Conservation (phyloP, 495 filamentous ascomycete species). For the Staphylotrichum longicolle region DNA sequence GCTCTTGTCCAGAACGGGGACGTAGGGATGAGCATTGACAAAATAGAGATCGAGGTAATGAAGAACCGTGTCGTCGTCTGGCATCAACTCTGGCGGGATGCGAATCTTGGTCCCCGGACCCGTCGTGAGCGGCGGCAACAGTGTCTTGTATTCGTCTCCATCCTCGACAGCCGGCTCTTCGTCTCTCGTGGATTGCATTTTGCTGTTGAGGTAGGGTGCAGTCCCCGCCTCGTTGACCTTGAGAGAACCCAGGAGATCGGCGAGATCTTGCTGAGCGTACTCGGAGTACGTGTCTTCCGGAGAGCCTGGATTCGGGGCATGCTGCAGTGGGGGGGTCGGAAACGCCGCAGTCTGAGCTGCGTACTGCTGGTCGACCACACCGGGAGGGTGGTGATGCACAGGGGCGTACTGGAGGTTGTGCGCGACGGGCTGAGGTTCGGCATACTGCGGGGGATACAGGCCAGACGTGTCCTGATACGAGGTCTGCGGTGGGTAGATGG, state of each 20-base stretch:
- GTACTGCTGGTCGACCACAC: constrained; percentile 52
- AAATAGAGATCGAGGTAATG: constrained; percentile 94
- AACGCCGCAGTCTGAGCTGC: constrained; percentile 46
- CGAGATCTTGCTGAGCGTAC: constrained; percentile 68
- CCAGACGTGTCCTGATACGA: constrained; percentile 41
- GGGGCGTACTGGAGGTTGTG: constrained; percentile 50
- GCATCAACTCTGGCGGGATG: constrained; percentile 94
- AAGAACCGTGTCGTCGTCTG: constrained; percentile 75
- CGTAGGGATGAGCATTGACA: constrained; percentile 86
- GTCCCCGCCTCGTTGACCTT: constrained; percentile 86
- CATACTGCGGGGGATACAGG: constrained; percentile 48
- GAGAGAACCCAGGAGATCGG: constrained; percentile 78
- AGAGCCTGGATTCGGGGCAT: constrained; percentile 44
- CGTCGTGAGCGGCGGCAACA: constrained; percentile 62
- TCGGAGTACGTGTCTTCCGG: constrained; percentile 58
- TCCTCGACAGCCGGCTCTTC: constrained; percentile 80
- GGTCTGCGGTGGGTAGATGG: constrained; percentile 41
- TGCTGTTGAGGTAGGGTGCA: constrained; percentile 86
- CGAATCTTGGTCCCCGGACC: constrained; percentile 73
- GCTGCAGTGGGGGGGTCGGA: constrained; percentile 53
- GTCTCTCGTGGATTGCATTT: constrained; percentile 54
- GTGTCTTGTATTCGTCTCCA: constrained; percentile 59
- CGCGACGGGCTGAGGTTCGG: constrained; percentile 43
- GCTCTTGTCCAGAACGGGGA: constrained; percentile 84
- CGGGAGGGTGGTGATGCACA: constrained; percentile 46